Base-by-base conservation (phyloP, 2,329 filamentous ascomycete species). In the Mycosphaerelloides madeirae region DNA sequence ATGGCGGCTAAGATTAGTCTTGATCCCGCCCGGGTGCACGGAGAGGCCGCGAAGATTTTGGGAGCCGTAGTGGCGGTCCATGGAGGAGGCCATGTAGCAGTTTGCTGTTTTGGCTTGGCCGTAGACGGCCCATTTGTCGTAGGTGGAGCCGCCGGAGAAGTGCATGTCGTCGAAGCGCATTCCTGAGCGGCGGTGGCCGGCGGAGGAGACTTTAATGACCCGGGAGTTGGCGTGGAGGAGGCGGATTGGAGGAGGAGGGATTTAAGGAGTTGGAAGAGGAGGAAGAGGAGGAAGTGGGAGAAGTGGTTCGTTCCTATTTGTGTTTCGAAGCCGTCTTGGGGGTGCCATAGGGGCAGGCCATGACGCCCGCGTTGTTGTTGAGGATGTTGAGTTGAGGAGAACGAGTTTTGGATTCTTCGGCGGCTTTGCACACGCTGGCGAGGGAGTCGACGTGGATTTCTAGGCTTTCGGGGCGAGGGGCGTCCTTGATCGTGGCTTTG, bases 221-320 rank as follows among this genome's bases (percentile, higher is more conserved):
- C 76, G 67, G 0, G 71, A 75, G 6, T 9, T 25, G 22, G 22
- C 38, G 71, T 74, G 0, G 58, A 52, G 0, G 68, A 58, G 8
- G 65, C 65, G 0, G 63, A 53, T 16, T 45, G 29, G 0, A 77
- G 57, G 9, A 79, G 58, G 0, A 66, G 54, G 0, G 74, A 8
- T 18, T 71, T 71, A 20, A 80, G 62, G 1, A 78, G 66, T 19
- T 75, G 65, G 46, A 76, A 74, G 22, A 25, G 22, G 0, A 79
- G n/a, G 47, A 75, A 73, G 12, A 80, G 65, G 0, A 79, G 66
- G 61, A 79, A 80, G 50, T 78, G 74, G 5, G 63, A 68, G 1
- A 81, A 61, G 48, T 70, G 70, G 20, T 46, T 77, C 6, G 68
- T 72, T 22, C 68, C 76, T 46, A 79, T 72, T 44, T 79, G 75